Evolutionary conservation across 257 asterid species (phyloP), one percentile per base, ranked within the genome.

Genomic region (Solanum chiquidenum): DNA sequence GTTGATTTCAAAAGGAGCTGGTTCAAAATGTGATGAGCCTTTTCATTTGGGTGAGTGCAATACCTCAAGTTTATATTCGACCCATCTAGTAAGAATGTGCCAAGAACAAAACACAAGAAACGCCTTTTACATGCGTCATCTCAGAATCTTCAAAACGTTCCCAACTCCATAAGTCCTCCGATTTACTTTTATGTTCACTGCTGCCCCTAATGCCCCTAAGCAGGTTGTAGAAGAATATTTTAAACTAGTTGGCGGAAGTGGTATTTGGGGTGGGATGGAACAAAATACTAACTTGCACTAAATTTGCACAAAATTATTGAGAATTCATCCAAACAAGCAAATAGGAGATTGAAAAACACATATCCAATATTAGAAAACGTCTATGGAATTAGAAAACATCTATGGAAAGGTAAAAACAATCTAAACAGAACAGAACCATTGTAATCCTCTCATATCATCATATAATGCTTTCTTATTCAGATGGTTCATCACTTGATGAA

Each of bases 1-100:
- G 91, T 84, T 37, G 89, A 86, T 27, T 94, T 94, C 94, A 82
- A 49, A 92, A 89, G 97, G 97, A n/a, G 89, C 89, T 9, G 90
- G 95, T 23, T 23, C 86, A n/a, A 88, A 90, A 44, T 82, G 92
- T 7, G 94, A 94, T 14, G 85, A 91, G 46, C 86, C 94, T 5
- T 94, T 94, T 73, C 89, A 46, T 5, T 69, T 94, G 37, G 89
- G 95, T 0, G 74, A 92, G 64, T 92, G 92, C 89, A 33, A 87
- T 34, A 94, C 95, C 38, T 92, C 89, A 92, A 76, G 88, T 94
- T 92, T 80, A 88, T 44, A 82, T 79, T 91, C 83, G 13, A 38
- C 31, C 86, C 89, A 4, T 23, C 86, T 35, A 18, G 18, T 49
- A n/a, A 25, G n/a, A 62, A 71, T 25, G 14, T 29, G 71, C 83